These are phyloP conservation scores for Pythium dissotocum DNA, from an alignment of 352 stramenopile species.

Conservation along the genomic window DNA sequence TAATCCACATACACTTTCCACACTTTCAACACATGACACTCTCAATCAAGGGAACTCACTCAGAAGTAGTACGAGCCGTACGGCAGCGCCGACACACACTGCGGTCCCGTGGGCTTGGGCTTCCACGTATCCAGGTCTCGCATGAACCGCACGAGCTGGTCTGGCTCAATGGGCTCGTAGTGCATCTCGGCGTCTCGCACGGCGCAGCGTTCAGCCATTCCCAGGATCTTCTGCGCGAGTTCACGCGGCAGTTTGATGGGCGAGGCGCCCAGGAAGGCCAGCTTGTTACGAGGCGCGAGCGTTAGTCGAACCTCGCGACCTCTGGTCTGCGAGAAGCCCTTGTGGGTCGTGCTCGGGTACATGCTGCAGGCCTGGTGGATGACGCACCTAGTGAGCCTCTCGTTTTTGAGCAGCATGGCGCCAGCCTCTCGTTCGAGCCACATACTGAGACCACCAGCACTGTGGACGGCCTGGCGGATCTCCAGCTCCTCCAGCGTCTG, in stretches of 20 bases:
- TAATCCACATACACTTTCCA: background rate
- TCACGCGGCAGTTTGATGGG: conserved; percentile 21
- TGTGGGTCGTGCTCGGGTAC: conserved; percentile 17
- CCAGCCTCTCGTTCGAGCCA: conserved; percentile 24
- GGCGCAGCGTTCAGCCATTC: conserved; percentile 11
- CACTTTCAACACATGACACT: background rate
- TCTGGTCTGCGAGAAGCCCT: conserved; percentile 21
- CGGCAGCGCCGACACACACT: conserved; percentile 7
- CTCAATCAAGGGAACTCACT: background rate
- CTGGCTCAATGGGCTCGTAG: conserved; percentile 16
- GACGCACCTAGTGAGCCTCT: conserved; percentile 20
- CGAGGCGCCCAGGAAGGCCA: conserved; percentile 8
- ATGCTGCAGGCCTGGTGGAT: conserved; percentile 24
- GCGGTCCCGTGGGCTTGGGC: conserved; percentile 3
- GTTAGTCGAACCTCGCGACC: conserved; percentile 11
- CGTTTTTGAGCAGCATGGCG: conserved; percentile 25
- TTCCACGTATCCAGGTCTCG: conserved; percentile 17
- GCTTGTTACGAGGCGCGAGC: conserved; percentile 1
- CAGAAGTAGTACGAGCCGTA: conserved; percentile 26
- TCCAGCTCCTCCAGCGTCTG: conserved; percentile 21
- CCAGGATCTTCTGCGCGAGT: conserved; percentile 13
- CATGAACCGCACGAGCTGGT: conserved; percentile 18
- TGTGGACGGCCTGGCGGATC: conserved; percentile 23
- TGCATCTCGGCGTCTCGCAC: conserved; percentile 21
- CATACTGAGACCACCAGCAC: conserved; percentile 20